Evolutionary conservation across 257 asterid species (phyloP), one percentile per base, ranked within the genome.

Genomic region (Capsicum chinense): DNA sequence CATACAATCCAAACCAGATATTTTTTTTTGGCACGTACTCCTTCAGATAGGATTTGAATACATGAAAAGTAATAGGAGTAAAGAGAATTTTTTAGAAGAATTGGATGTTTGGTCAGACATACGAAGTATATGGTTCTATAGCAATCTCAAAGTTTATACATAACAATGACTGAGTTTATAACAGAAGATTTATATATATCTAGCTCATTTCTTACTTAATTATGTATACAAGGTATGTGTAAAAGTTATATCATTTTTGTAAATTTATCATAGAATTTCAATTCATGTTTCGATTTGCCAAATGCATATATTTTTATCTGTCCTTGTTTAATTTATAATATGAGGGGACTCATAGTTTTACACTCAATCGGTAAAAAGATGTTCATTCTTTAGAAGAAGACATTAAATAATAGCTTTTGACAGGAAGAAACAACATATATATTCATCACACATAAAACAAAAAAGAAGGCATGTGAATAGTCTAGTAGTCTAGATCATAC

Each of bases 1-100:
- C 81, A 76, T 76, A 52, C 47, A 76, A 26, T 52, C 21, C 62
- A 76, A 52, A 21, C 63, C 81, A 74, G 62, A 74, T 44, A 21
- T 19, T 48, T n/a, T 19, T 7, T 48, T 73, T 48, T 48, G 80
- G 6, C 80, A 48, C 39, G 35, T 4, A 6, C 19, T 74, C 42
- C 62, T 21, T 50, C 81, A 52, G 37, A 15, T 12, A 50, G 50
- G 47, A 7, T 50, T 7, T 7, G 7, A 74, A 67, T 17, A 47
- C 26, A 47, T 70, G 11, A 9, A 13, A 67, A 6, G 19, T 35
- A 35, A 33, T 26, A 26, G 33, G 33, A 26, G 33, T 26, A 26
- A 26, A 26, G 33, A 26, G 33, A 26, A 26, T 26, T 26, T 26
- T 26, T 26, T 26, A 26, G 33, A 26, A 26, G 33, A 26, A 26